Percentiles rank a stretch among this genome's conserved stretches.
phyloP scores from a whole-genome alignment of 192 early-diverging fungal species.

The Dissophora globulifera region DNA sequence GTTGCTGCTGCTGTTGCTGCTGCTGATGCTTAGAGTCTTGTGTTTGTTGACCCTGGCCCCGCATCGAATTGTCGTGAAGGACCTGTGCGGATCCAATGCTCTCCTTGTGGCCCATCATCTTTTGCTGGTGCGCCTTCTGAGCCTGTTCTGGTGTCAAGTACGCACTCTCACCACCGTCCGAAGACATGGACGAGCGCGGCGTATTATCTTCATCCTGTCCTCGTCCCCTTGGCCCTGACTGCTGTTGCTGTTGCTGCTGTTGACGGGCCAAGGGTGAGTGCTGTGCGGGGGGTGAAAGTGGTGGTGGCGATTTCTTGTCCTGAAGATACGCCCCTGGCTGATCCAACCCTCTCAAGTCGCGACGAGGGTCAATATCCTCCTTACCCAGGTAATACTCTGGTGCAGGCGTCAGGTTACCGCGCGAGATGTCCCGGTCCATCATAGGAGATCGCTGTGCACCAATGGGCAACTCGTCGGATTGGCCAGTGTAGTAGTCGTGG shows the following conservation, averaged over 20 bases:
- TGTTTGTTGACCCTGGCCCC: constrained; percentile 13
- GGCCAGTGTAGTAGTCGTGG: constrained; percentile 21
- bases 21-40: background rate
- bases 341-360: constrained; percentile 32
- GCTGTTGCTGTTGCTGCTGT: too few relatives aligned
- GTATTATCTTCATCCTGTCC: background rate
- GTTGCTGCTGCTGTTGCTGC: background rate
- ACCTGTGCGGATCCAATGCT: constrained; percentile 24
- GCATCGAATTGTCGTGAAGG: too few relatives aligned
- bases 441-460: constrained; percentile 11
- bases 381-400: constrained; percentile 42
- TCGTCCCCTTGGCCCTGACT: too few relatives aligned
- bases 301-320: constrained; percentile 7
- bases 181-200: constrained; percentile 28
- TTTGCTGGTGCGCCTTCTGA: constrained; percentile 36
- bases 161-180: constrained; percentile 10
- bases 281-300: background rate
- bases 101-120: constrained; percentile 40
- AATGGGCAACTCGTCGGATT: background rate
- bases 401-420: constrained; percentile 23
- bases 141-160: constrained; percentile 41
- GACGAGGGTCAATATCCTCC: constrained; percentile 32
- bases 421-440: background rate
- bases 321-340: constrained; percentile 10
- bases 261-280: too few relatives aligned